Percentiles rank a stretch among this genome's conserved stretches.
phyloP scores from a whole-genome alignment of 177 flowering plant species.

The Telopea speciosissima region DNA sequence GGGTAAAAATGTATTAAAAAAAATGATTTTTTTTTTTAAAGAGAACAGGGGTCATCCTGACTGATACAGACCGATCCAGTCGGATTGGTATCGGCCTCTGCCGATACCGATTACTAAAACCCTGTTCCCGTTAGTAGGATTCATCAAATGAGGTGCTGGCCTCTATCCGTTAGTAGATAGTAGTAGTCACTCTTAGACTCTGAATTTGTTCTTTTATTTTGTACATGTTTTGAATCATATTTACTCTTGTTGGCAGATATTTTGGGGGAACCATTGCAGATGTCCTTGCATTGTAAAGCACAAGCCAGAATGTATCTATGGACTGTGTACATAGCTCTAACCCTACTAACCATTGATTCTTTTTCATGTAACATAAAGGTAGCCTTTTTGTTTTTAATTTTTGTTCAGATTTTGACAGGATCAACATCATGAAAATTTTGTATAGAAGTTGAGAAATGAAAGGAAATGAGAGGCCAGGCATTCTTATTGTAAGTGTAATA shows the following conservation, averaged over 20 bases:
- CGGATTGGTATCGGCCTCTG: no score
- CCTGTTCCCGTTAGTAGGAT: no score
- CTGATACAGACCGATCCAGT: no score
- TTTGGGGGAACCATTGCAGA: constrained; percentile 25
- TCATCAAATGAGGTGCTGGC: not conserved
- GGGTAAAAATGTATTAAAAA: no score
- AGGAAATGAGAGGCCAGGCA: constrained; percentile 17
- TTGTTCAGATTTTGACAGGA: constrained; percentile 23
- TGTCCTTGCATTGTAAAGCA: constrained; percentile 18
- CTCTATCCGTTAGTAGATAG: not conserved
- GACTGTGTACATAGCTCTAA: constrained; percentile 55
- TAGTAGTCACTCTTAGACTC: not conserved
- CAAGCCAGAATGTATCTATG: constrained; percentile 23
- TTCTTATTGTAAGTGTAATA: constrained; percentile 20
- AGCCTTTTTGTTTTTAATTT: constrained; percentile 5
- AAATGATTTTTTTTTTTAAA: no score
- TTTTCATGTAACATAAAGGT: constrained; percentile 39
- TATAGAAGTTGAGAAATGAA: constrained; percentile 37
- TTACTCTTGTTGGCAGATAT: constrained; percentile 18
- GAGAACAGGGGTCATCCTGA: no score
- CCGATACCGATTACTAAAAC: no score
- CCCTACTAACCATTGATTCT: constrained; percentile 37
- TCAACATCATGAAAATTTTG: constrained; percentile 21
- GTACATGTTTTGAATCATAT: not conserved
- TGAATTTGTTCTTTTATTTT: not conserved